Base-by-base conservation (phyloP, 2,329 filamentous ascomycete genomes). In the Monilinia aucupariae region DNA sequence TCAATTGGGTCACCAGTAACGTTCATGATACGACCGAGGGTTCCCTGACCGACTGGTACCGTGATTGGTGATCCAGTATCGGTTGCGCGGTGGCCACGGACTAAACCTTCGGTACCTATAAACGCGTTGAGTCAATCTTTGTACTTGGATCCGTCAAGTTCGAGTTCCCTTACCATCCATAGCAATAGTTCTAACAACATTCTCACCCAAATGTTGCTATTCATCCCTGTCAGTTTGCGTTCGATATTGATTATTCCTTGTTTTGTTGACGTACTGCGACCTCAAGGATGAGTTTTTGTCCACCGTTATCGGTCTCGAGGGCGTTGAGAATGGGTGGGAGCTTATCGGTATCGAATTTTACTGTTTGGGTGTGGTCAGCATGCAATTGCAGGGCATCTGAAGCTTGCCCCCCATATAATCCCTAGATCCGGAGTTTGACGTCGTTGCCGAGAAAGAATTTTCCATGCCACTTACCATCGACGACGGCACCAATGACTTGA, bases 1-100 rank as follows among this genome's bases (percentile, higher is more conserved):
- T 99, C 94, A 81, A 99, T 97, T 77, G 94, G 94, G 82, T 99
- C 93, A 87, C 94, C 94, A 84, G 94, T 99, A 82, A 99, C 94
- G 87, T 99, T 99, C 84, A 99, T 92, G 86, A 99, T 99, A 84
- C 94, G 94, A 76, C 94, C 94, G 74, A 99, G 90, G 72, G 92
- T 96, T 78, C 83, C 90, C 77, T 86, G 85, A 75, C 94, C 94
- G 80, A 97, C 93, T 77, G 93, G 93, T 75, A 99, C 92, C 81
- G 85, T 92, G 84, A 99, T 99, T 77, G 94, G 94, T 72, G 86
- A 82, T 78, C 94, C 94, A 77, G 93, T 97, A 81, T 99, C 94
- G 74, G 79, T 80, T 73, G 88, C 91, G 79, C 85, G 85, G 76
- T 87, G 82, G 78, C 94, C 94, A 86, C 94, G 93, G 78, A 93